Conservation (phyloP, 441 rosid species). For the Breynia disticha region DNA sequence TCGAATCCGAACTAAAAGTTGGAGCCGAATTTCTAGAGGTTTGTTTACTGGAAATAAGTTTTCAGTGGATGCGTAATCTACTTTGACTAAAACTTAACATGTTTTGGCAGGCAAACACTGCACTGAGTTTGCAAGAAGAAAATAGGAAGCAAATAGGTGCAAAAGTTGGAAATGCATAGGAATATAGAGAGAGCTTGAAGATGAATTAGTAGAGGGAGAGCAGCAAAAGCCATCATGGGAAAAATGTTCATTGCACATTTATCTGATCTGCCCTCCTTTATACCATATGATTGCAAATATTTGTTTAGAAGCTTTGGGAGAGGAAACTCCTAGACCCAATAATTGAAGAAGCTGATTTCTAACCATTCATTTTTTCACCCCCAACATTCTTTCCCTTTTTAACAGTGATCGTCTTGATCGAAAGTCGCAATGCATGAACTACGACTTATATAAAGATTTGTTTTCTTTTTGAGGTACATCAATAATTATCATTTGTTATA, state of each 20-base stretch:
- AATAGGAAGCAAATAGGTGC: constrained; percentile 93
- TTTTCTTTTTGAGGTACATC: too few relatives aligned
- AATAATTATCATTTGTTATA: too few relatives aligned
- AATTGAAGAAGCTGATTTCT: constrained; percentile 5
- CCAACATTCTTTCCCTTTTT: too few relatives aligned
- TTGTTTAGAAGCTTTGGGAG: constrained; percentile 56
- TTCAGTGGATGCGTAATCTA: neutral
- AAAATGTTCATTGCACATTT: constrained; percentile 68
- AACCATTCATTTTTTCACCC: too few relatives aligned
- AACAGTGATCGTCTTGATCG: too few relatives aligned
- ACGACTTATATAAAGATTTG: too few relatives aligned
- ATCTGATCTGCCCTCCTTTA: constrained; percentile 73
- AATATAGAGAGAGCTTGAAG: constrained; percentile 44
- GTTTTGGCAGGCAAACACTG: constrained; percentile 57
- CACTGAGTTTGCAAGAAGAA: constrained; percentile 66
- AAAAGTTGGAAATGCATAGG: constrained; percentile 68
- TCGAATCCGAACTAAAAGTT: constrained; percentile 42
- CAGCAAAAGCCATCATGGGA: constrained; percentile 51
- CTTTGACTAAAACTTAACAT: too few relatives aligned
- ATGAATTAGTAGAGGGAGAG: constrained; percentile 58
- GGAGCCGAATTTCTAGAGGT: constrained; percentile 80
- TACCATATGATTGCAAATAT: constrained; percentile 70
- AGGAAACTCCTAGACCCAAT: constrained; percentile 34
- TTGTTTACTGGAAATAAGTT: neutral
- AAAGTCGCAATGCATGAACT: too few relatives aligned